Conservation (phyloP, 2,329 filamentous ascomycete genomes). For the Escovopsis sp. region DNA sequence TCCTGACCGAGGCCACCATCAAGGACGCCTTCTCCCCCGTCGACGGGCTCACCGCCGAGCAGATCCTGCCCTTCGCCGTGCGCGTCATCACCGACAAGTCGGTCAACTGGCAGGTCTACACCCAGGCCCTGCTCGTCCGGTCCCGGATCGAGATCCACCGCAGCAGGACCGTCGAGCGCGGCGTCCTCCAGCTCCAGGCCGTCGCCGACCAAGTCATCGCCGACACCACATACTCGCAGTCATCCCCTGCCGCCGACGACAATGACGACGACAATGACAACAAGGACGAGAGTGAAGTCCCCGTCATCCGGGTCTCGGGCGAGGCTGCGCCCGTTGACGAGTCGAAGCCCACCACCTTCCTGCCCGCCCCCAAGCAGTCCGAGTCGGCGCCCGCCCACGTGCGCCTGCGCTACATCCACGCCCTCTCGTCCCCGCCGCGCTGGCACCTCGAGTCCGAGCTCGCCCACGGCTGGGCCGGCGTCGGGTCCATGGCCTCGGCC, state of each 20-base stretch:
- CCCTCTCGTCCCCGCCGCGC: conserved; percentile 66
- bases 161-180: conserved; percentile 76
- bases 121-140: conserved; percentile 77
- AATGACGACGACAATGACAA: too few relatives aligned
- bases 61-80: conserved; percentile 80
- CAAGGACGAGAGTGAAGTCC: conserved; percentile 19
- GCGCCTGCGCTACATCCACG: conserved; percentile 70
- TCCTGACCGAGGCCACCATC: conserved; percentile 76
- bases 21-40: conserved; percentile 75
- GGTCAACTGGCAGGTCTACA: conserved; percentile 97
- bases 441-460: conserved; percentile 95
- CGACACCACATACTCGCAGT: conserved; percentile 44
- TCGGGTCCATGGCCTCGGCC: conserved; percentile 78
- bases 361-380: conserved; percentile 57
- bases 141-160: conserved; percentile 81
- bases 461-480: conserved; percentile 77
- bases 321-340: conserved; percentile 9
- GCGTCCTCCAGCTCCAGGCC: conserved; percentile 83
- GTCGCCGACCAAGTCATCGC: conserved; percentile 90
- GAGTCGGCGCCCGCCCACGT: conserved; percentile 69
- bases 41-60: conserved; percentile 79
- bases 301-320: conserved; percentile 30
- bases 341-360: conserved; percentile 55
- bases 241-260: conserved; percentile 3
- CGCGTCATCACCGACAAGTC: conserved; percentile 78